Conservation (phyloP, 225 moss, liverwort and hornwort species). For the Bryoerythrophyllum caledonicum region DNA sequence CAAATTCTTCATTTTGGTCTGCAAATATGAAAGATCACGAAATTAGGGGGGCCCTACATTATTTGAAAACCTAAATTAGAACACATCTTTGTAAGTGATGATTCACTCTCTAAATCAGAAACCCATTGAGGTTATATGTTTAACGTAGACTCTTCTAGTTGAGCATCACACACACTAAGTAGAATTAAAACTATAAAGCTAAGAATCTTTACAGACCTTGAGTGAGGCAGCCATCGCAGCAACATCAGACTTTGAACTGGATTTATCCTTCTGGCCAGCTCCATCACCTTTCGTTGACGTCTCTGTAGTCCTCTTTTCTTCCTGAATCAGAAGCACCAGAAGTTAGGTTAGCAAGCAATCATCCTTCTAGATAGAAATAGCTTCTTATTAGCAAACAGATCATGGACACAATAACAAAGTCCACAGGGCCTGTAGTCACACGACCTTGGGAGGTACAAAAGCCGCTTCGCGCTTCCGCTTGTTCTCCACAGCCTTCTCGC, state of each 20-base stretch:
- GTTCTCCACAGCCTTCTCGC: conserved; percentile 71
- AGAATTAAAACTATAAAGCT: not conserved
- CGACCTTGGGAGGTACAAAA: conserved; percentile 89
- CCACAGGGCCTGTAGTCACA: conserved; percentile 19
- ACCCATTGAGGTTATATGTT: too few relatives aligned
- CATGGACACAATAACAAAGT: not conserved
- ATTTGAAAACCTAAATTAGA: too few relatives aligned
- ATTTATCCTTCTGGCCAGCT: conserved; percentile 33
- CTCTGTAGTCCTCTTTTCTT: conserved; percentile 50
- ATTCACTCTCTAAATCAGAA: too few relatives aligned
- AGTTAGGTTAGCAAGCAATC: conserved; percentile 17
- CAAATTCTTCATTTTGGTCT: conserved; percentile 71
- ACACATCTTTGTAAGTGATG: too few relatives aligned
- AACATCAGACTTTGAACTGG: conserved; percentile 56
- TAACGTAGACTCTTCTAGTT: too few relatives aligned
- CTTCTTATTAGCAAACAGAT: not conserved
- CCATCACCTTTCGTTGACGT: conserved; percentile 27
- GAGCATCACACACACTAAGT: too few relatives aligned
- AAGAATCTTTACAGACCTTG: conserved; percentile 51
- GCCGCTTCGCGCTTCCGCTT: conserved; percentile 89
- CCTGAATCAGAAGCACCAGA: conserved; percentile 47
- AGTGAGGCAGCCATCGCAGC: conserved; percentile 79
- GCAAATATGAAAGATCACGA: conserved; percentile 27
- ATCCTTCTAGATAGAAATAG: not conserved
- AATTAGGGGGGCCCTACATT: not conserved